phyloP scores from a whole-genome alignment of 345 rosid genomes.

The Carallia brachiata region DNA sequence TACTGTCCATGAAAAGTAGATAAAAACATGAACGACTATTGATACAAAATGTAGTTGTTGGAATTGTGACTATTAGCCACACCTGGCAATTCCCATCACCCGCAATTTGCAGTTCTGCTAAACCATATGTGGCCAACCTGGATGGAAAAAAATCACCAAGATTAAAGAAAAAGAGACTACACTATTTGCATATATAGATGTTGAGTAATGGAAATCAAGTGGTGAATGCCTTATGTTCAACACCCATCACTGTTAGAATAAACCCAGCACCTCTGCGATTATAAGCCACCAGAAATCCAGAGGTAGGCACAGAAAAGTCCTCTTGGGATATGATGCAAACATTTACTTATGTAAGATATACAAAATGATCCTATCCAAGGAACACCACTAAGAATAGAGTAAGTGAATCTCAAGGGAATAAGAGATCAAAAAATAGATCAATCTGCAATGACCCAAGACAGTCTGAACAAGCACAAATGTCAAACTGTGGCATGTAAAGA shows the following conservation, averaged over 20 bases:
- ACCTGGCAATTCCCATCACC: conserved; percentile 99
- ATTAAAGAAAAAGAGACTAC: conserved; percentile 9
- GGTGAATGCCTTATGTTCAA: conserved; percentile 6
- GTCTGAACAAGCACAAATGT: neutral
- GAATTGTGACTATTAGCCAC: conserved; percentile 2
- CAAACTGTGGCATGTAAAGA: neutral
- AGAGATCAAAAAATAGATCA: neutral
- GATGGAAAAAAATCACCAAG: conserved; percentile 16
- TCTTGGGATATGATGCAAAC: conserved; percentile 3
- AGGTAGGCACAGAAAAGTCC: neutral
- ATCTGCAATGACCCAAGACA: neutral
- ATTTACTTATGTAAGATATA: neutral
- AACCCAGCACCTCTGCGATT: neutral
- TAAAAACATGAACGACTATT: neutral
- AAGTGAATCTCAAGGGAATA: neutral
- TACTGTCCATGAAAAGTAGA: neutral
- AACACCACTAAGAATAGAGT: neutral
- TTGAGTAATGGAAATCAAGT: neutral
- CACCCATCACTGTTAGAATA: neutral
- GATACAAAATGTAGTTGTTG: neutral
- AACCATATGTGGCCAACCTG: conserved; percentile 73
- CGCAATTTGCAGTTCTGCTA: conserved; percentile 81
- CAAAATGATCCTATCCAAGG: neutral
- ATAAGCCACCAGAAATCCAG: neutral
- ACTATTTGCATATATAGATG: neutral